Evolutionary conservation across 441 rosid species (phyloP).

Genomic region (Pelargonium australe): DNA sequence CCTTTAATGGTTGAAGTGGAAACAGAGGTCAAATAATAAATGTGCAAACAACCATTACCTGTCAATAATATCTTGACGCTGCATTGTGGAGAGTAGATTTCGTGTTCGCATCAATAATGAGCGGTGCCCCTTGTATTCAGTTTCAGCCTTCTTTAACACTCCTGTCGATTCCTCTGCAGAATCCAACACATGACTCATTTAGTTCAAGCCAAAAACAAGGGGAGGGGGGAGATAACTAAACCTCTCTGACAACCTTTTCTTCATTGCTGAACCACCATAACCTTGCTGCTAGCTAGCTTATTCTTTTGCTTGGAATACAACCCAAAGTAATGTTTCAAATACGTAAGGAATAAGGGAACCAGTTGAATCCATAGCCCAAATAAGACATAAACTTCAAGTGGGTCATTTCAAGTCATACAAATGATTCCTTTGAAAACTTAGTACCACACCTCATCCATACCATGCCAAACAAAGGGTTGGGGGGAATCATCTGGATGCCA

Average conservation of each 20-base stretch:
- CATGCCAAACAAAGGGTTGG: no score
- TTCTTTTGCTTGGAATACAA: no score
- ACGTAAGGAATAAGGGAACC: no score
- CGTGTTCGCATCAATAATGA: slow-evolving; percentile 72
- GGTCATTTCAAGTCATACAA: no score
- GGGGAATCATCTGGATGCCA: slow-evolving; percentile 1
- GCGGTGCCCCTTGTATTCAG: slow-evolving; percentile 88
- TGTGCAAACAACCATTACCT: slow-evolving; percentile 29
- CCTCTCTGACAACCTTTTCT: not conserved
- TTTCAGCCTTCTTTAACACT: slow-evolving; percentile 72
- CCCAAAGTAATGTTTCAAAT: no score
- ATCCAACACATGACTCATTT: slow-evolving; percentile 10
- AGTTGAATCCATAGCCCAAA: no score
- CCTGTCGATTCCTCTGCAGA: slow-evolving; percentile 76
- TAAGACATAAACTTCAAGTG: no score
- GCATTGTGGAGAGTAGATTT: slow-evolving; percentile 89
- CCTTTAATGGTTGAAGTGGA: not conserved
- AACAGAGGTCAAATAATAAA: not conserved
- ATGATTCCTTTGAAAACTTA: no score
- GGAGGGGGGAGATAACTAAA: not conserved
- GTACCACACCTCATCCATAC: no score
- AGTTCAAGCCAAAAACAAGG: not conserved
- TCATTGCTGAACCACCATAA: no score
- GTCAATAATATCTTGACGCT: slow-evolving; percentile 81
- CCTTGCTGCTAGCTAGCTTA: no score